Evolutionary conservation across 305 asterid species (phyloP).

Genomic region (Stenogyne calaminthoides): DNA sequence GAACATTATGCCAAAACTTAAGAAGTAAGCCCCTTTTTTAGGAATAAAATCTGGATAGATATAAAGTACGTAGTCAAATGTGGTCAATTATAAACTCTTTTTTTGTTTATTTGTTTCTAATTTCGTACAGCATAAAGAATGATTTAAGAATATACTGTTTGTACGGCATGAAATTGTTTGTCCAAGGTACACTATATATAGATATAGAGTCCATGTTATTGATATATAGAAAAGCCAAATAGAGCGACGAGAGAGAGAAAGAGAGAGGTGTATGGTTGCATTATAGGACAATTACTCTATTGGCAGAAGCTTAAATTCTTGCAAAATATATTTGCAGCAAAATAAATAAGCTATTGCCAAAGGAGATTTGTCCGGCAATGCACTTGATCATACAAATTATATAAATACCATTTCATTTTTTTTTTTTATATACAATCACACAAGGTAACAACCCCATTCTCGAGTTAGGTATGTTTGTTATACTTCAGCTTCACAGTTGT

Average conservation of each 20-base stretch:
- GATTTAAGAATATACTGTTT: slow-evolving; percentile 38
- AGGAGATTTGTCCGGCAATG: slow-evolving; percentile 67
- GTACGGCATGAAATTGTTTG: slow-evolving; percentile 19
- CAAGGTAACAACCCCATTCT: slow-evolving; percentile 10
- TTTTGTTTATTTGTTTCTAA: not conserved
- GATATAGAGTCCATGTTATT: not conserved
- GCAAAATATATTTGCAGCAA: slow-evolving; percentile 9
- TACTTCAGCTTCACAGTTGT: no score
- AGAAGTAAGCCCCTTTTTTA: not conserved
- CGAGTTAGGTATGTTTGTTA: no score
- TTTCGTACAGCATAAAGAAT: slow-evolving; percentile 36
- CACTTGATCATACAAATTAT: slow-evolving; percentile 22
- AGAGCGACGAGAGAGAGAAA: not conserved
- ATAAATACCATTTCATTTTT: not conserved
- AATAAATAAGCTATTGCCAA: slow-evolving; percentile 44
- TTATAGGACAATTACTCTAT: slow-evolving; percentile 58
- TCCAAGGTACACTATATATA: slow-evolving; percentile 29
- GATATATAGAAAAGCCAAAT: not conserved
- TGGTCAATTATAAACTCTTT: not conserved
- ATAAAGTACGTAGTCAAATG: not conserved
- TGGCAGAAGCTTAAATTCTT: slow-evolving; percentile 44
- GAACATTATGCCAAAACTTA: not conserved
- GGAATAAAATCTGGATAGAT: not conserved
- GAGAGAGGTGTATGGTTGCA: slow-evolving; percentile 30
- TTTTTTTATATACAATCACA: not conserved